Percentiles rank a stretch among this genome's conserved stretches.
These are phyloP conservation scores for Alternaria sp. DNA, from an alignment of 2,329 filamentous ascomycete genomes.

Conservation along the genomic window DNA sequence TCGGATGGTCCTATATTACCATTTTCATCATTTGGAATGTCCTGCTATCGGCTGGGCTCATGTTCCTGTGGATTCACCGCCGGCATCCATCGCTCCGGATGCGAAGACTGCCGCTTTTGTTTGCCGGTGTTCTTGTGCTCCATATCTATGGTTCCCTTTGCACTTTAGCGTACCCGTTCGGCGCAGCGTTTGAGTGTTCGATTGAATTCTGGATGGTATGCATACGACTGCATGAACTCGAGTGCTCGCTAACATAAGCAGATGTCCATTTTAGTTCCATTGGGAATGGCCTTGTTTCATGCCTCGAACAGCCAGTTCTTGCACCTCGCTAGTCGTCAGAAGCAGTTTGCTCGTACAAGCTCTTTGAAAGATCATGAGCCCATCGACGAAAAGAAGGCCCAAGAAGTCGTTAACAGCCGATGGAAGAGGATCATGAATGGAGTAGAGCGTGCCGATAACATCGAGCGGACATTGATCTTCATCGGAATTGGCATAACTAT, in stretches of 20 bases:
- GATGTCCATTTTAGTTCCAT: background rate
- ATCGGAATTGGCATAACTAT: conserved; percentile 41
- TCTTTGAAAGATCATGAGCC: conserved; percentile 35
- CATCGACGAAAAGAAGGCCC: conserved; percentile 36
- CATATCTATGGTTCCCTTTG: conserved; percentile 38
- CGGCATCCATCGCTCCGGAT: conserved; percentile 44
- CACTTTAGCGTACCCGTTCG: conserved; percentile 35
- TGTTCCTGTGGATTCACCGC: conserved; percentile 38
- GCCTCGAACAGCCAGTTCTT: conserved; percentile 50
- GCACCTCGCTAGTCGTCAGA: conserved; percentile 45
- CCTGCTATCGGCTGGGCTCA: conserved; percentile 21
- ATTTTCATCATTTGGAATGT: conserved; percentile 34
- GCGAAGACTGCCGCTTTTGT: conserved; percentile 41
- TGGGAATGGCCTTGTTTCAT: conserved; percentile 40
- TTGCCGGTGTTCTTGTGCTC: conserved; percentile 35
- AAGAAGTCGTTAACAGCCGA: conserved; percentile 35
- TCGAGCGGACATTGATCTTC: conserved; percentile 38
- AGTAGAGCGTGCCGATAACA: conserved; percentile 37
- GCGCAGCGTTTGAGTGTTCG: conserved; percentile 35
- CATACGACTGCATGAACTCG: background rate
- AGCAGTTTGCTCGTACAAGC: conserved; percentile 41
- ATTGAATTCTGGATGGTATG: conserved; percentile 41
- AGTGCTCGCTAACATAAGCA: background rate
- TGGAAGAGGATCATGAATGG: conserved; percentile 37
- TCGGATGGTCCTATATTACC: conserved; percentile 33